A percentile compares a stretch with the other conserved stretches of the same genome.
phyloP scores from a whole-genome alignment of 2,329 filamentous ascomycete species.

The Trichoderma oligosporum region DNA sequence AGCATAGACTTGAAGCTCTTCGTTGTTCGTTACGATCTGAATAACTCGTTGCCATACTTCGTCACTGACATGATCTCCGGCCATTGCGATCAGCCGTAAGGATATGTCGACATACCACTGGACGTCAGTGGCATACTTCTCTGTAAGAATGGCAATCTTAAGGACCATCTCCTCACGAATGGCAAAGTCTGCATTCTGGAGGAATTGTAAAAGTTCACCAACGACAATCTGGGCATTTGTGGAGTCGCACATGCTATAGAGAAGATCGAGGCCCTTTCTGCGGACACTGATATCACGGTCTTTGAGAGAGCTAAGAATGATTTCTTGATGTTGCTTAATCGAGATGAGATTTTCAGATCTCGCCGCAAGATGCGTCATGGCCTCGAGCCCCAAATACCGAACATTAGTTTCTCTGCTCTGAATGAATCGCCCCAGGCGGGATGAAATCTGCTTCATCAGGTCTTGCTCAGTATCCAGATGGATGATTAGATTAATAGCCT shows the following conservation, averaged over 20 bases:
- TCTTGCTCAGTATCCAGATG: slow-evolving; percentile 93
- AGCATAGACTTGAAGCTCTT: slow-evolving; percentile 94
- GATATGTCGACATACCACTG: slow-evolving; percentile 99
- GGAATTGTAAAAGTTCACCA: slow-evolving; percentile 85
- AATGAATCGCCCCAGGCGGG: slow-evolving; percentile 88
- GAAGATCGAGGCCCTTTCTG: slow-evolving; percentile 87
- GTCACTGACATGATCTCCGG: slow-evolving; percentile 96
- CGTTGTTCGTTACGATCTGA: slow-evolving; percentile 98
- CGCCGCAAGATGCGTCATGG: slow-evolving; percentile 96
- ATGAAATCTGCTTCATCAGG: slow-evolving; percentile 93
- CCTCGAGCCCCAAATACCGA: slow-evolving; percentile 89
- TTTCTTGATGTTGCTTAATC: slow-evolving; percentile 96
- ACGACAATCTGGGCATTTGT: slow-evolving; percentile 94
- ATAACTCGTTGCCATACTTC: slow-evolving; percentile 99
- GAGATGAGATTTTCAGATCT: slow-evolving; percentile 90
- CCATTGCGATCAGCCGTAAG: slow-evolving; percentile 88
- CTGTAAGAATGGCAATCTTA: slow-evolving; percentile 96
- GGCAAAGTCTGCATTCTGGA: slow-evolving; percentile 95
- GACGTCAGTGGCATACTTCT: slow-evolving; percentile 96
- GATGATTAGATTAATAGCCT: slow-evolving; percentile 97
- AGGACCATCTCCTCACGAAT: slow-evolving; percentile 99
- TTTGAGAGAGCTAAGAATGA: slow-evolving; percentile 89
- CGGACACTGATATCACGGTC: slow-evolving; percentile 97
- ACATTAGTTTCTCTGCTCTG: slow-evolving; percentile 97
- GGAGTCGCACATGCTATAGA: slow-evolving; percentile 99